Evolutionary conservation across 108 stramenopile species (phyloP).

Genomic region (Stephanodiscus minutulus): DNA sequence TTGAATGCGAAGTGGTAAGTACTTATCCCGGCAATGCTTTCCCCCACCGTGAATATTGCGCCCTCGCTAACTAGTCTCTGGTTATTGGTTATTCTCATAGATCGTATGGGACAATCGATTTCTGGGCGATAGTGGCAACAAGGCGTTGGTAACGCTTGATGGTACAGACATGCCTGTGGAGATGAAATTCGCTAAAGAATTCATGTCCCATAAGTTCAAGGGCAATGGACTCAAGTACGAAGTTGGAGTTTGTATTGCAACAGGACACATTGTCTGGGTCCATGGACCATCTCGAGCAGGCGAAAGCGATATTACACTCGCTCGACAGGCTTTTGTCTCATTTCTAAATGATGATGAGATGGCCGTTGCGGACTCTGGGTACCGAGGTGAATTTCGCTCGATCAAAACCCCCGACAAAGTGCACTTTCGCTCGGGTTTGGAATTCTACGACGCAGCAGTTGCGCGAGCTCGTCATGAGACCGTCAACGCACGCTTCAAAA

Average conservation of each 20-base stretch:
- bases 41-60: conserved; percentile 1
- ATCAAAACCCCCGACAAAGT: conserved; percentile 15
- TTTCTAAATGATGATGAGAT: conserved; percentile 17
- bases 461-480: conserved; percentile 24
- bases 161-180: conserved; percentile 35
- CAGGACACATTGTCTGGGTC: conserved; percentile 35
- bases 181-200: conserved; percentile 10
- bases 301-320: conserved; percentile 19
- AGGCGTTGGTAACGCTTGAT: conserved; percentile 14
- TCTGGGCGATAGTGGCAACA: background rate
- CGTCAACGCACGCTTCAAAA: conserved; percentile 5
- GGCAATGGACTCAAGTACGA: conserved; percentile 27
- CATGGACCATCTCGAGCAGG: conserved; percentile 22
- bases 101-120: conserved; percentile 17
- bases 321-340: conserved; percentile 7
- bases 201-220: conserved; percentile 29
- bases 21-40: background rate
- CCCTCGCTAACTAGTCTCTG: conserved; percentile 4
- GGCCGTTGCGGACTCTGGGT: conserved; percentile 21
- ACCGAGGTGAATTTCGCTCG: conserved; percentile 1
- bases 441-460: background rate
- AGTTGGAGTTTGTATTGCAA: conserved; percentile 28
- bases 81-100: conserved; percentile 2
- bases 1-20: conserved; percentile 30
- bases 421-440: background rate